A percentile compares a stretch with the other conserved stretches of the same genome.
Conservation (phyloP, 495 filamentous ascomycete species). For the Annulohypoxylon moriforme region DNA sequence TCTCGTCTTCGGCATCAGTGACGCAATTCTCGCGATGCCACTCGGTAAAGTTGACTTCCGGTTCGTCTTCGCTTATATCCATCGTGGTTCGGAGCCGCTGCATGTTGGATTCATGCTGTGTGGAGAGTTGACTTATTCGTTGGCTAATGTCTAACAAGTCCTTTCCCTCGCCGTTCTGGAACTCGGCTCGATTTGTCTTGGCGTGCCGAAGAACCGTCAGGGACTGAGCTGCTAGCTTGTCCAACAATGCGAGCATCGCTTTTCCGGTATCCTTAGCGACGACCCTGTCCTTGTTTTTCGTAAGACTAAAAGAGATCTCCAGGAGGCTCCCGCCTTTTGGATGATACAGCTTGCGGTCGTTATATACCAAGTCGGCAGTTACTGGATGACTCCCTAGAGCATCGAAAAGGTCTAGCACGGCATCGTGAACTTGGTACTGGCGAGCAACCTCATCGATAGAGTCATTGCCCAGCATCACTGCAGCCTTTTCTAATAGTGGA, state of each 20-base stretch:
- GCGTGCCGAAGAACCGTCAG: slow-evolving; percentile 32
- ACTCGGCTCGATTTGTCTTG: slow-evolving; percentile 9
- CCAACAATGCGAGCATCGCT: slow-evolving; percentile 23
- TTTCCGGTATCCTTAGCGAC: slow-evolving; percentile 28
- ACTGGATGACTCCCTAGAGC: slow-evolving; percentile 32
- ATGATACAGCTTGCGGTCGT: slow-evolving; percentile 38
- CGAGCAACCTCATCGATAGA: slow-evolving; percentile 47
- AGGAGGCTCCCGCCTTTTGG: slow-evolving; percentile 23
- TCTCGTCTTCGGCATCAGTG: slow-evolving; percentile 52
- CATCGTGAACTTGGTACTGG: slow-evolving; percentile 26
- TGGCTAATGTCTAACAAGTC: slow-evolving; percentile 29
- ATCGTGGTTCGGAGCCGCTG: slow-evolving; percentile 10
- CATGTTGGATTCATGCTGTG: slow-evolving; percentile 4
- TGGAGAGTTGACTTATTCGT: slow-evolving; percentile 13
- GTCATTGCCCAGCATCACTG: slow-evolving; percentile 45
- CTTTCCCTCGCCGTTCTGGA: slow-evolving; percentile 20
- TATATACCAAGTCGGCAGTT: slow-evolving; percentile 29
- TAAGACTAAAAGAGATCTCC: slow-evolving; percentile 1
- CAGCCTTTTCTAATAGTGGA: slow-evolving; percentile 46
- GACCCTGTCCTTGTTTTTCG: slow-evolving; percentile 12
- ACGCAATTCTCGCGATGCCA: slow-evolving; percentile 57
- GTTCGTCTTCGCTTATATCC: slow-evolving; percentile 17
- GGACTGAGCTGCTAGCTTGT: slow-evolving; percentile 25
- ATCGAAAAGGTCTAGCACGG: slow-evolving; percentile 48
- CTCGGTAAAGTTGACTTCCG: slow-evolving; percentile 12